These are phyloP conservation scores for Populus tremula DNA, from an alignment of 345 rosid genomes.

Conservation along the genomic window DNA sequence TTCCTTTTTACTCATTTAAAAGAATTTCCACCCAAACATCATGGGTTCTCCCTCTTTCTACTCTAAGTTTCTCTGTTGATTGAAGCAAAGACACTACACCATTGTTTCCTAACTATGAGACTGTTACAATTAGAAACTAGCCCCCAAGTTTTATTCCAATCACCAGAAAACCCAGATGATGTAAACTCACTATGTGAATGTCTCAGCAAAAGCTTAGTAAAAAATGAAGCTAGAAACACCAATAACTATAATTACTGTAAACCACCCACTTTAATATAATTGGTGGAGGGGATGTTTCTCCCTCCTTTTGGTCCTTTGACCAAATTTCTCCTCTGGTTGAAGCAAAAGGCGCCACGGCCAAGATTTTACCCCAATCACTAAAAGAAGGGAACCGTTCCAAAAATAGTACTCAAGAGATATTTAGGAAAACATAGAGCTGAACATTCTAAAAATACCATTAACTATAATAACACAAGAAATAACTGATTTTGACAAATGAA, in stretches of 20 bases:
- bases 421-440: neutral
- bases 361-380: neutral
- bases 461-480: neutral
- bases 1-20: neutral
- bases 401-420: neutral
- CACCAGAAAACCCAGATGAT: neutral
- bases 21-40: neutral
- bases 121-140: neutral
- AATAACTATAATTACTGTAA: neutral
- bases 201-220: neutral
- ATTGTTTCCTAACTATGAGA: neutral
- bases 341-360: neutral
- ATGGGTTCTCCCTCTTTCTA: neutral
- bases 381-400: neutral
- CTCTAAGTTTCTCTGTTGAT: neutral
- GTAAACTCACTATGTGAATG: neutral
- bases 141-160: neutral
- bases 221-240: neutral
- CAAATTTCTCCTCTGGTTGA: neutral
- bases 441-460: neutral
- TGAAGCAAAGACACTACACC: neutral
- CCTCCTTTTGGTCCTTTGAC: neutral
- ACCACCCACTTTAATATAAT: neutral
- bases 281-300: neutral
- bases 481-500: neutral